Evolutionary conservation across 371 early-diverging fungal species (phyloP).

Genomic region (Apophysomyces sp.): DNA sequence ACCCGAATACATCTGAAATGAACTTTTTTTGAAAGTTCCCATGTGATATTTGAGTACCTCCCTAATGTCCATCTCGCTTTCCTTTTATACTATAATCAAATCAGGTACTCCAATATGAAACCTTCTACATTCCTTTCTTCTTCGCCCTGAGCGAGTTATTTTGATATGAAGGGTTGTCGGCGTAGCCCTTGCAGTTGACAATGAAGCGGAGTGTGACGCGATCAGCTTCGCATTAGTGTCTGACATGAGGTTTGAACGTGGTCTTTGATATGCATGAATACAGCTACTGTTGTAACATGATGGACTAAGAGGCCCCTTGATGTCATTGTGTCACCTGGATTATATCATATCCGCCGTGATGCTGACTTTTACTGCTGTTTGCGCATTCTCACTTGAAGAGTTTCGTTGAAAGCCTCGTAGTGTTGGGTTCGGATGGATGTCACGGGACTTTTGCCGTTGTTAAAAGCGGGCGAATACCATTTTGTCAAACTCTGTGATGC

Average conservation of each 20-base stretch:
- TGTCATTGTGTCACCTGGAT: conserved; percentile 66
- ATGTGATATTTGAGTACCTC: conserved; percentile 87
- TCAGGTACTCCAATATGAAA: conserved; percentile 86
- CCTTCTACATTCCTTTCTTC: conserved; percentile 84
- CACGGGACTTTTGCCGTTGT: too few relatives aligned
- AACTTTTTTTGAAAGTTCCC: conserved; percentile 54
- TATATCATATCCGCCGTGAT: conserved; percentile 74
- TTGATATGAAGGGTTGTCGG: conserved; percentile 75
- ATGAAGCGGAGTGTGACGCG: conserved; percentile 71
- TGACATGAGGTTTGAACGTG: conserved; percentile 74
- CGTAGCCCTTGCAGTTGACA: conserved; percentile 80
- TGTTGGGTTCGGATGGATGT: conserved; percentile 58
- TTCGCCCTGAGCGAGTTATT: conserved; percentile 77
- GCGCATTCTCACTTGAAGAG: conserved; percentile 60
- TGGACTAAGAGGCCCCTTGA: conserved; percentile 59
- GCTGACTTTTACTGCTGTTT: conserved; percentile 44
- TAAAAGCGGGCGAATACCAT: too few relatives aligned
- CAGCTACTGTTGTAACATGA: background rate
- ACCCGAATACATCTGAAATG: background rate
- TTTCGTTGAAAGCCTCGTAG: conserved; percentile 32
- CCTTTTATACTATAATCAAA: conserved; percentile 94
- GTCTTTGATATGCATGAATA: conserved; percentile 75
- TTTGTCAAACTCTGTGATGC: too few relatives aligned
- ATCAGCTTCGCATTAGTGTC: conserved; percentile 66
- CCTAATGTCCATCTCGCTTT: conserved; percentile 78